A percentile compares a stretch with the other conserved stretches of the same genome.
phyloP scores from a whole-genome alignment of 768 basidiomycete genomes.

The Strobilomyces echinocephalus region DNA sequence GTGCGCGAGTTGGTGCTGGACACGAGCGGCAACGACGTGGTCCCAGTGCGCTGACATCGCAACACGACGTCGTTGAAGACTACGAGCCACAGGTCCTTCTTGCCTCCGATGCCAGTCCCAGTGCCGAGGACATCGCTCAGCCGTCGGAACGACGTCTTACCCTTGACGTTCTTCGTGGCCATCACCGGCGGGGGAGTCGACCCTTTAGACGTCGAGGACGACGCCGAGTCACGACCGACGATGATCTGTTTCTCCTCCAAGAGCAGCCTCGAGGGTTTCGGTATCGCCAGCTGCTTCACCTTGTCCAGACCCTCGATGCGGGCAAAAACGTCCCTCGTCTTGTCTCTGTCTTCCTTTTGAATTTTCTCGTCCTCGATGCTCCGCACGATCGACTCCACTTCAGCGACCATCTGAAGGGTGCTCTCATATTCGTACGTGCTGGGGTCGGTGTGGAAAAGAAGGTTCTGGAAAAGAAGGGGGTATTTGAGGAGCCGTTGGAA shows the following conservation, averaged over 20 bases:
- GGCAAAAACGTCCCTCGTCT: constrained; percentile 91
- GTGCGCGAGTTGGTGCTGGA: constrained; percentile 63
- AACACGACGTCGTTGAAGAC: constrained; percentile 94
- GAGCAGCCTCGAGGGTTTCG: constrained; percentile 85
- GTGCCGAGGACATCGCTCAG: constrained; percentile 82
- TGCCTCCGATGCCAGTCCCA: constrained; percentile 51
- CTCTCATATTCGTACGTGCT: constrained; percentile 97
- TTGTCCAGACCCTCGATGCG: constrained; percentile 95
- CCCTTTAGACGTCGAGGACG: constrained; percentile 20
- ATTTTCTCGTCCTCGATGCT: constrained; percentile 99
- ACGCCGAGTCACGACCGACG: constrained; percentile 29
- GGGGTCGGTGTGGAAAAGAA: constrained; percentile 94
- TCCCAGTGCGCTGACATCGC: constrained; percentile 85
- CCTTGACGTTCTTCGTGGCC: constrained; percentile 56
- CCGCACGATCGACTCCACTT: constrained; percentile 93
- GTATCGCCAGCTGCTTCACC: constrained; percentile 85
- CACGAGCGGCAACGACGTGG: constrained; percentile 77
- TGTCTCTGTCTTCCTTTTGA: constrained; percentile 92
- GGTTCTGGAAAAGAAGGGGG: constrained; percentile 94
- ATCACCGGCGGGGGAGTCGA: constrained; percentile 35
- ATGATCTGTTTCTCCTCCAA: constrained; percentile 67
- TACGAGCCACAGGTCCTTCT: constrained; percentile 91
- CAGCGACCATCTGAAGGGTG: constrained; percentile 93
- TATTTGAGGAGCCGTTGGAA: constrained; percentile 97
- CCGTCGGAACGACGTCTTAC: constrained; percentile 84